Base-by-base conservation (phyloP, 305 asterid species). In the Euphrasia arctica region DNA sequence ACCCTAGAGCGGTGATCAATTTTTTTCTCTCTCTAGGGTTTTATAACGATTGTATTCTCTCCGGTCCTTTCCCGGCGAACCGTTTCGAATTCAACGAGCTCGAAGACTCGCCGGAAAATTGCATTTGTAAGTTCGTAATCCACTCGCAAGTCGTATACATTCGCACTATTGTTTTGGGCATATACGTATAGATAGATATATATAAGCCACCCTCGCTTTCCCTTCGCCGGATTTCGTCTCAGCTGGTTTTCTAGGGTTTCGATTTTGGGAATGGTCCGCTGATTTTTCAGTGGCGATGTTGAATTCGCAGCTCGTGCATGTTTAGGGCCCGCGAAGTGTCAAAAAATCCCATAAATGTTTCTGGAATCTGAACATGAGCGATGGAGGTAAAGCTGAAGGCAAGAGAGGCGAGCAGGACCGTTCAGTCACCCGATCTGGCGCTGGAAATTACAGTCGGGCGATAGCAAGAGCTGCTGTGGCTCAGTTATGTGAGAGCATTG, bases 351-450 rank as follows among this genome's bases (percentile, higher is more conserved):
- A 71, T 80, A 78, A 81, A 80, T 88, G 88, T 67, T 86, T 78
- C 82, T 72, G 68, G 83, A 77, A 73, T 75, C 82, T 86, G 95
- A 89, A 91, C 78, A 89, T 91, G 96, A 86, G 74, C 84, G 77
- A 81, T 91, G 96, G 95, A 78, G 84, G 86, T 76, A 78, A 82
- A 75, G 78, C 78, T 79, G 95, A 87, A 80, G 83, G 74, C 68
- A 79, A 72, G 82, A 78, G 70, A 66, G 83, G 72, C 57, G 80
- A 56, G 54, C 74, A 58, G 60, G 64, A 68, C 66, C 68, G 67
- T 70, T 75, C 78, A 4, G 14, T 63, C 67, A 62, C 43, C 73
- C 78, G 81, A 73, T 77, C 85, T 48, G 79, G 79, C 64, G 65
- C 84, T 1, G 71, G 75, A 32, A 77, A 75, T 55, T 91, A 86